phyloP scores from a whole-genome alignment of 129 eudicot genomes.

The Solidago caesia region DNA sequence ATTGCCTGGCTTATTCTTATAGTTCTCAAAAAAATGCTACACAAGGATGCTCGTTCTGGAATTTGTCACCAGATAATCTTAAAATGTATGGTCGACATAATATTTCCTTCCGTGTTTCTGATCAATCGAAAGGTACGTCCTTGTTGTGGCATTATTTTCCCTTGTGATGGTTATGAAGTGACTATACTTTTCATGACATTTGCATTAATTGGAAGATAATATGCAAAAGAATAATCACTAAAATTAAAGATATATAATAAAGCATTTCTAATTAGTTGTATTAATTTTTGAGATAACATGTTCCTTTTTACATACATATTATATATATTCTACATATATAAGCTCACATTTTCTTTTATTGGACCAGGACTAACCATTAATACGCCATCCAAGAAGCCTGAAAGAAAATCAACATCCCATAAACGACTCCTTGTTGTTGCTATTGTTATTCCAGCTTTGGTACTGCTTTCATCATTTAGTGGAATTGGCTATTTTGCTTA shows the following conservation, averaged over 20 bases:
- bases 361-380: not conserved
- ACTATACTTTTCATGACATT: too few species aligned
- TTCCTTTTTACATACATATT: not conserved
- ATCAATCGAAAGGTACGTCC: not conserved
- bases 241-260: too few species aligned
- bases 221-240: too few species aligned
- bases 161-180: too few species aligned
- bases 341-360: too few species aligned
- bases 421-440: not conserved
- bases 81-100: conserved; percentile 2
- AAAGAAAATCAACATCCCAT: too few species aligned
- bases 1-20: too few species aligned
- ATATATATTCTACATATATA: too few species aligned
- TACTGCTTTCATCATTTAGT: not conserved
- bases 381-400: too few species aligned
- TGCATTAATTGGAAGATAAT: too few species aligned
- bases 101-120: conserved; percentile 14
- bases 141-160: too few species aligned
- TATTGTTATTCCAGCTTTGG: not conserved
- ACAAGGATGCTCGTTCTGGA: conserved; percentile 28
- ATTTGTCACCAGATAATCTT: conserved; percentile 4
- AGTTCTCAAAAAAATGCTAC: too few species aligned
- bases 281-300: not conserved
- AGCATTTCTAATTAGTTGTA: not conserved
- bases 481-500: conserved; percentile 14